These are phyloP conservation scores for Exobasidium rhododendri DNA, from an alignment of 1,284 basidiomycete genomes.

Conservation along the genomic window DNA sequence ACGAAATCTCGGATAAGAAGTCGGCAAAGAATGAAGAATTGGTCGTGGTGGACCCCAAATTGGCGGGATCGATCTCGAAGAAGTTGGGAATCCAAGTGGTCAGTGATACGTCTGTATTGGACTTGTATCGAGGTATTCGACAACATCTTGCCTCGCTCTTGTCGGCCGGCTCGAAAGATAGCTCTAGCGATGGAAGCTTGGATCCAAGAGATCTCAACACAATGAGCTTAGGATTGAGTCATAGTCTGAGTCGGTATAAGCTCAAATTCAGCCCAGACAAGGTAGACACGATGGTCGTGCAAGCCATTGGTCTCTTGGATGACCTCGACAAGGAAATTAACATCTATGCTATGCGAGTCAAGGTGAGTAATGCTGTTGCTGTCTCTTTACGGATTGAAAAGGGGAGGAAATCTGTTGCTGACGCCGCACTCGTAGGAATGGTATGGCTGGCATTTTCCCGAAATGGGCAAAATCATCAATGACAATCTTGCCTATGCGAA, in stretches of 20 bases:
- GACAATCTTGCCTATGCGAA: constrained; percentile 97
- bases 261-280: constrained; percentile 99
- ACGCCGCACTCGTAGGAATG: constrained; percentile 75
- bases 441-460: constrained; percentile 99
- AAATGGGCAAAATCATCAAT: constrained; percentile 95
- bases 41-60: constrained; percentile 82
- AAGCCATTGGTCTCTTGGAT: constrained; percentile 96
- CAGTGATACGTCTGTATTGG: constrained; percentile 66
- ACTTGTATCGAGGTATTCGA: constrained; percentile 94
- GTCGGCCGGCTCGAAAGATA: constrained; percentile 33
- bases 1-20: constrained; percentile 78
- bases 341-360: constrained; percentile 97
- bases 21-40: constrained; percentile 78
- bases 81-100: constrained; percentile 87
- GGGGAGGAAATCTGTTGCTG: no score
- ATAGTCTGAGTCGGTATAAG: constrained; percentile 96
- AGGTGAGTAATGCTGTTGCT: constrained; percentile 62
- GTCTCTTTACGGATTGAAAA: no score
- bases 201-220: constrained; percentile 85
- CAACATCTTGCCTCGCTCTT: constrained; percentile 80
- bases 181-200: constrained; percentile 44
- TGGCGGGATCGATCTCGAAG: constrained; percentile 84
- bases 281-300: constrained; percentile 98
- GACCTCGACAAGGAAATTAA: constrained; percentile 99
- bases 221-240: constrained; percentile 94